These are phyloP conservation scores for Botrytis elliptica DNA, from an alignment of 2,329 filamentous ascomycete species.

Conservation along the genomic window DNA sequence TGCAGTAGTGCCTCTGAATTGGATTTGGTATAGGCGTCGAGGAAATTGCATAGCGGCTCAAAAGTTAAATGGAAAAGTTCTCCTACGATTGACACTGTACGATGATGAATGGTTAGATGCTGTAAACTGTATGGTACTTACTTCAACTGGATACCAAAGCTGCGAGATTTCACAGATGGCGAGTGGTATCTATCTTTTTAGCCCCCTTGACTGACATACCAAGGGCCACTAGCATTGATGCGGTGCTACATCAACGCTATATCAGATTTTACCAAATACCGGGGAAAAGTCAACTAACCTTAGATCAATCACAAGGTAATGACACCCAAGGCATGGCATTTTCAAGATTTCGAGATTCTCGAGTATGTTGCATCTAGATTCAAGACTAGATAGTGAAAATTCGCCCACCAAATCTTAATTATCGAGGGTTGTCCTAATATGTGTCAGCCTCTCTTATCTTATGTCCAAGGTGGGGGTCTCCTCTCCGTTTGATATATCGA, in stretches of 20 bases:
- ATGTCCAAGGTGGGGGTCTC: background rate
- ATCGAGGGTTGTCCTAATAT: background rate
- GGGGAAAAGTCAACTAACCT: background rate
- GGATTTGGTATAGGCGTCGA: background rate
- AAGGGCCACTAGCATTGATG: background rate
- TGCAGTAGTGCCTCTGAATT: background rate
- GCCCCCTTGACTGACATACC: background rate
- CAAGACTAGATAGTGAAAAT: background rate
- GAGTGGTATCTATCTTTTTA: background rate
- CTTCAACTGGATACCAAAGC: background rate
- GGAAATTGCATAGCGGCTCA: conserved; percentile 6
- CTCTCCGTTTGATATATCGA: background rate
- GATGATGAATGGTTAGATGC: background rate
- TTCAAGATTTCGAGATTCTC: background rate
- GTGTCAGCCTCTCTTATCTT: background rate
- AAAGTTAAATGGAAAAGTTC: background rate
- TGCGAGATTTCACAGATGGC: background rate
- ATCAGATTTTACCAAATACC: background rate
- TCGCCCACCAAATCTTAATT: background rate
- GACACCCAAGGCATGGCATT: background rate
- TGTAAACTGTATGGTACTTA: background rate
- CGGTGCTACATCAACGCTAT: background rate
- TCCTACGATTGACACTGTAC: no score
- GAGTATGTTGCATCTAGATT: background rate
- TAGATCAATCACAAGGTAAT: background rate